A percentile compares a stretch with the other conserved stretches of the same genome.
Conservation (phyloP, 768 basidiomycete genomes). For the Termitomyces eurrhizus region DNA sequence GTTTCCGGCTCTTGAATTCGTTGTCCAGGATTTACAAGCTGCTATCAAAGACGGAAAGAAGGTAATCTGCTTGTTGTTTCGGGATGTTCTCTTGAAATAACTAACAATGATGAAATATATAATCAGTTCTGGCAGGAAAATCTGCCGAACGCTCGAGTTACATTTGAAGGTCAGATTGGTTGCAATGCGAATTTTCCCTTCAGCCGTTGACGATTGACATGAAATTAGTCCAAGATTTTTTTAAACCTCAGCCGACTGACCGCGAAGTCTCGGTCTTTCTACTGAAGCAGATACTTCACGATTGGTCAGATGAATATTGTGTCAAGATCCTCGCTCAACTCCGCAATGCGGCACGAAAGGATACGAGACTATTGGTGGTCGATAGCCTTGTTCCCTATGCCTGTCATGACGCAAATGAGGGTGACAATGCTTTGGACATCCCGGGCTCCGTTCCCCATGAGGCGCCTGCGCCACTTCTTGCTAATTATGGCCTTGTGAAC, state of each 20-base stretch:
- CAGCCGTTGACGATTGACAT: background rate
- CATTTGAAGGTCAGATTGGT: conserved; percentile 7
- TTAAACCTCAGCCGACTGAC: conserved; percentile 1
- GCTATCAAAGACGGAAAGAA: conserved; percentile 21
- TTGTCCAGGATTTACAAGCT: conserved; percentile 26
- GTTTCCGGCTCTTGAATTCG: conserved; percentile 26
- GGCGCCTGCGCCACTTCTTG: conserved; percentile 28
- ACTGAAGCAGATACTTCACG: conserved; percentile 11
- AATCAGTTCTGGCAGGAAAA: conserved; percentile 4
- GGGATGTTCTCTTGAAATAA: background rate
- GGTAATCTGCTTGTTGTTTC: background rate
- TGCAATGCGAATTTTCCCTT: background rate
- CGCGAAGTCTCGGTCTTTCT: conserved; percentile 9
- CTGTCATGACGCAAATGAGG: conserved; percentile 2
- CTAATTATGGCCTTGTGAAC: conserved; percentile 35
- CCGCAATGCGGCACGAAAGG: background rate
- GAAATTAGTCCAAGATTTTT: conserved; percentile 7
- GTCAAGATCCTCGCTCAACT: conserved; percentile 7
- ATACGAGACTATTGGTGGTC: conserved; percentile 8
- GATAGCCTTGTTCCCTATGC: conserved; percentile 10
- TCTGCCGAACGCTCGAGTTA: conserved; percentile 2
- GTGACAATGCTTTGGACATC: conserved; percentile 12
- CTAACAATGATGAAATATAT: no score
- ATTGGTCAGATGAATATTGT: conserved; percentile 10
- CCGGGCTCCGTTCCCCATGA: conserved; percentile 19